Base-by-base conservation (phyloP, 2,329 filamentous ascomycete genomes). In the Zymoseptoria pseudotritici region DNA sequence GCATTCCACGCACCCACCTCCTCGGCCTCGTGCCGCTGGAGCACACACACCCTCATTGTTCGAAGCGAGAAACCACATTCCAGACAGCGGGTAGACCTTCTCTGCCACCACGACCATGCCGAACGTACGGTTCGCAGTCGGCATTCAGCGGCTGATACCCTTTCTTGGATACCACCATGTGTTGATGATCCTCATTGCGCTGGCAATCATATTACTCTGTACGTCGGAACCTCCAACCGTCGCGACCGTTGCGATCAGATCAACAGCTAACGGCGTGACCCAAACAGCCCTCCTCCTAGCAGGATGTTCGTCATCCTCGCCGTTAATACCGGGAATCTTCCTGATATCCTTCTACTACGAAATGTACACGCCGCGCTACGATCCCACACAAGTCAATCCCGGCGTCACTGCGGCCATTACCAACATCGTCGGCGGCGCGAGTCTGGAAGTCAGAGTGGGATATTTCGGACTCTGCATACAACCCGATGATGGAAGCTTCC, bases 401-500 rank as follows among this genome's bases (percentile, higher is more conserved):
- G 90, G 88, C 60, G 88, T 94, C 61, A 88, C 90, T 64, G 85
- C 86, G 17, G 90, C 91, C 59, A 94, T 97, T 68, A 83, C 86
- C 63, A 95, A 94, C 77, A 95, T 99, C 63, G 93, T 95, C 60
- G 90, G 91, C 57, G 81, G 84, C 67, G 92, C 94, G 11, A 83
- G 85, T 61, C 80, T 99, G 54, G 91, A 96, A 75, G 91, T 94
- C 24, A 87, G 94, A 59, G 94, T 99, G 29, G 94, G 94, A 66
- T 99, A 96, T 80, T 99, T 99, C 71, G 94, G 94, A 68, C 96
- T 99, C 75, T 99, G 94, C 78, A 86, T 97, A 74, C 94, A 91
- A 76, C 87, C 90, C 1, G 91, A 96, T 73, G 89, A 59, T 61
- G 93, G 93, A 66, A 86, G 87, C 21, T 99, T 91, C 84, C 84